phyloP scores from a whole-genome alignment of 2,329 filamentous ascomycete species.

The Microthyrium microscopicum region DNA sequence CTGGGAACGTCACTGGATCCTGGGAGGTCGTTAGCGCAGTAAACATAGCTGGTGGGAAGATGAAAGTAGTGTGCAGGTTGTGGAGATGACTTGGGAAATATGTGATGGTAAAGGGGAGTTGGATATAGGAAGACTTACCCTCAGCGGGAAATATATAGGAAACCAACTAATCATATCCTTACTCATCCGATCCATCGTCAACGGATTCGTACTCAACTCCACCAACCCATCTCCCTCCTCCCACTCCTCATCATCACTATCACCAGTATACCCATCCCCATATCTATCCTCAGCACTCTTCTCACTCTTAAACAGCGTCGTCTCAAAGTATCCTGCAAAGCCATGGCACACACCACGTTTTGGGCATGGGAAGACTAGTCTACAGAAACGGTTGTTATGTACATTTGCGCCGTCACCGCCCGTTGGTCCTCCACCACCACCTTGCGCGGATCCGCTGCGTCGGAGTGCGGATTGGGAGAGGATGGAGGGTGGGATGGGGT shows the following conservation, averaged over 20 bases:
- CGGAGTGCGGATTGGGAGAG: constrained; percentile 40
- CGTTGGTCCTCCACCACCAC: constrained; percentile 55
- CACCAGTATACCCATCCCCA: not conserved
- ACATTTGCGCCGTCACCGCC: constrained; percentile 72
- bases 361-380: constrained; percentile 60
- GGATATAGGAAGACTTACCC: constrained; percentile 43
- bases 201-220: constrained; percentile 82
- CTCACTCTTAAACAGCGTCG: constrained; percentile 75
- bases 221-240: constrained; percentile 32
- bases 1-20: constrained; percentile 74
- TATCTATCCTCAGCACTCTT: too few relatives aligned
- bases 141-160: constrained; percentile 92
- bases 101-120: not conserved
- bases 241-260: not conserved
- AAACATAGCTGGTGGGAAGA: not conserved
- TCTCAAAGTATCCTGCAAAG: constrained; percentile 88
- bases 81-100: not conserved
- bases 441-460: constrained; percentile 46
- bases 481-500: constrained; percentile 48
- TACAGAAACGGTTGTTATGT: constrained; percentile 72
- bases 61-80: not conserved
- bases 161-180: constrained; percentile 99
- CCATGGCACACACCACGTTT: constrained; percentile 78
- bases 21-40: constrained; percentile 20
- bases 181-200: constrained; percentile 83